Conservation (phyloP, 805 yeast species). For the Cyberlindnera xishuangbannaensis region DNA sequence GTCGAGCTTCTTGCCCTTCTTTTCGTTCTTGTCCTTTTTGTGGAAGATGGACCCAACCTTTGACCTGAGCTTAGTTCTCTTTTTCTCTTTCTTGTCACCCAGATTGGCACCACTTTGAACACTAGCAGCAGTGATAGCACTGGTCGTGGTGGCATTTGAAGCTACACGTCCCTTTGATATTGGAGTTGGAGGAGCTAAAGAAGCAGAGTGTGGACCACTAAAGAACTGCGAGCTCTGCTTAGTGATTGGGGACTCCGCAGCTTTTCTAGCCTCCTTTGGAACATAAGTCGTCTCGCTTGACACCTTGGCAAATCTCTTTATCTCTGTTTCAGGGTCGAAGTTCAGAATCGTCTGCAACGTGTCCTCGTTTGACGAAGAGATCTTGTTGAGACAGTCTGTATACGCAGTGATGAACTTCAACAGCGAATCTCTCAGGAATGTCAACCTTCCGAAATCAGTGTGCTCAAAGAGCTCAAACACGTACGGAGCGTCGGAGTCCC, state of each 20-base stretch:
- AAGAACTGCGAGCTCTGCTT: too few species aligned
- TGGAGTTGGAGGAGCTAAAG: slow-evolving; percentile 3
- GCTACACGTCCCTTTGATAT: slow-evolving; percentile 11
- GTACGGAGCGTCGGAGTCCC: slow-evolving; percentile 77
- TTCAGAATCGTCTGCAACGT: slow-evolving; percentile 61
- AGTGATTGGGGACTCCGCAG: slow-evolving; percentile 23
- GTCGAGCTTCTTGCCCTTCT: slow-evolving; percentile 14
- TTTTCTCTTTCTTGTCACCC: slow-evolving; percentile 23
- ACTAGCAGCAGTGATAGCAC: slow-evolving; percentile 3
- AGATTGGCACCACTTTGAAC: background rate
- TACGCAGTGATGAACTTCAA: slow-evolving; percentile 58
- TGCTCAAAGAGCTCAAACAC: slow-evolving; percentile 70
- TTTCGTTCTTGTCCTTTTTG: slow-evolving; percentile 45
- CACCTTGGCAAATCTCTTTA: slow-evolving; percentile 46
- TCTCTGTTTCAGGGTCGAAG: slow-evolving; percentile 56
- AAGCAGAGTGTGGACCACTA: too few species aligned
- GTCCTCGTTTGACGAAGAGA: slow-evolving; percentile 48
- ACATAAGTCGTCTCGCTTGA: slow-evolving; percentile 25
- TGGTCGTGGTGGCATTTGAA: slow-evolving; percentile 19
- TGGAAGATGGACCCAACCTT: slow-evolving; percentile 74
- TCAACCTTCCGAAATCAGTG: slow-evolving; percentile 59
- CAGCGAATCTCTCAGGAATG: slow-evolving; percentile 58
- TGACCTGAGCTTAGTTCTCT: slow-evolving; percentile 46
- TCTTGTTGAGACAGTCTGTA: slow-evolving; percentile 44
- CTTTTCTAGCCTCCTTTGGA: slow-evolving; percentile 25